Evolutionary conservation across 129 eudicot genomes (phyloP), one percentile per base, ranked within the genome.

Genomic region (Pittosporum tobira): DNA sequence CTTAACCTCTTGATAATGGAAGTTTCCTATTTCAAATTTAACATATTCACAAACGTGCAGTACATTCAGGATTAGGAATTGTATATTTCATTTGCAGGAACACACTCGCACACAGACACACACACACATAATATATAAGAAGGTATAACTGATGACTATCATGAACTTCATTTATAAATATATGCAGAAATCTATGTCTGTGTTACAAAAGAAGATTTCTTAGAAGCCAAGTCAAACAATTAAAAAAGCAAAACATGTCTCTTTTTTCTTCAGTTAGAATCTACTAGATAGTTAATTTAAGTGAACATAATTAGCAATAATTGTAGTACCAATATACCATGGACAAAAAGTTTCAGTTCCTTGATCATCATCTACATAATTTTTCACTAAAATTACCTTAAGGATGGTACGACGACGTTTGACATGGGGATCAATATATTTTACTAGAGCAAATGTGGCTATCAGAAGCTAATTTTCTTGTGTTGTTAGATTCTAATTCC

Each of bases 401-500:
- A 7, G 21, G 19, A 46, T 14, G 19, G 4, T 13, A 6, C 51
- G 16, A 14, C 24, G 3, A 25, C 20, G n/a, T 26, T 26, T 19
- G 4, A 28, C 1, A 9, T 8, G 4, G 30, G 27, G 19, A 21
- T 6, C 18, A 51, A 36, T n/a, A 47, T 52, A 1, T 23, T 22
- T 22, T 31, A 8, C 20, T 27, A 28, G 24, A 50, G 30, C 10
- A 66, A 24, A 54, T 24, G 53, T 27, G 62, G 62, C 55, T 43
- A 27, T 42, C 29, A 18, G 53, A 48, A 65, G n/a, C 15, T 48
- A 66, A 45, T 15, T 57, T 31, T 58, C 47, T 56, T 28, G 48
- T 47, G 5, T 29, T 27, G 42, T 14, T 57, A 59, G 73, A 70
- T 81, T 81, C 83, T 76, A 77, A 76, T 76, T 76, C 76, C 67